Conservation (phyloP, 164 flowering plant species). For the Aristolochia contorta region DNA sequence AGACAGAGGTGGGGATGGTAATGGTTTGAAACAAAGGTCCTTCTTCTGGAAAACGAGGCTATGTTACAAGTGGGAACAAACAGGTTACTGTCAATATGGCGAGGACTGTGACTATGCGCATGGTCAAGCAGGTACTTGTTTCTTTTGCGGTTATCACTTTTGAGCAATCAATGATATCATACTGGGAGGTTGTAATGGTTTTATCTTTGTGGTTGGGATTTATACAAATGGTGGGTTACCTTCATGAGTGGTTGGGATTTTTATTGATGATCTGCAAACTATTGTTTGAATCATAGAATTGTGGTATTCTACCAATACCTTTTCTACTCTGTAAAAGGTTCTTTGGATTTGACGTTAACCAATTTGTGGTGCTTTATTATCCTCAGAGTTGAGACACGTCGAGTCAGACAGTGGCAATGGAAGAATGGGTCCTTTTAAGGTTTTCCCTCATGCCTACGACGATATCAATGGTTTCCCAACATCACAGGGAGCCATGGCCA, state of each 20-base stretch:
- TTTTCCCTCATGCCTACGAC: background rate
- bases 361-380: background rate
- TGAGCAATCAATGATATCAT: too few relatives aligned
- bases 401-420: background rate
- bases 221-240: background rate
- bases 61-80: background rate
- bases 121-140: conserved; percentile 1
- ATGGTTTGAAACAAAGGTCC: too few relatives aligned
- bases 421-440: background rate
- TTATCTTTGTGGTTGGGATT: background rate
- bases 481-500: background rate
- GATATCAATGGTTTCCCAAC: background rate
- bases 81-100: background rate
- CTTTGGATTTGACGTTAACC: background rate
- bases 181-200: background rate
- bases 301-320: background rate
- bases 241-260: background rate
- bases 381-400: too few relatives aligned
- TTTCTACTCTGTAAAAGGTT: too few relatives aligned
- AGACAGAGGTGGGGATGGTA: too few relatives aligned
- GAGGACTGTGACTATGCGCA: conserved; percentile 1
- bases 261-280: background rate
- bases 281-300: background rate
- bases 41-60: too few relatives aligned
- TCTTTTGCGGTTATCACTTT: too few relatives aligned